Evolutionary conservation across 2,329 filamentous ascomycete genomes (phyloP), one percentile per base, ranked within the genome.

Genomic region (Bimuria novae-zelandiae): DNA sequence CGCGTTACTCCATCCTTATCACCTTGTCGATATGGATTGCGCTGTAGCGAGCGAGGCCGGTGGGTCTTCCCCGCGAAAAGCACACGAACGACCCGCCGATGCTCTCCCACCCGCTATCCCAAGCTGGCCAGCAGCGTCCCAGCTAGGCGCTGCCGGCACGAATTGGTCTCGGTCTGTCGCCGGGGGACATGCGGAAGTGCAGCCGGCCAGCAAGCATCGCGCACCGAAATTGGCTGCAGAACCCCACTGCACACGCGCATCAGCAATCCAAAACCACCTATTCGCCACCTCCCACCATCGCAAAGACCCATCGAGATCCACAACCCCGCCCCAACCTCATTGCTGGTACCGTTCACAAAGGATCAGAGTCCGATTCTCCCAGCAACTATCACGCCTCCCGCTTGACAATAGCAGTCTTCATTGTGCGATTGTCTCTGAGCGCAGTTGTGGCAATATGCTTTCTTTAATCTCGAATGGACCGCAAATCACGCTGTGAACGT

Each of bases 181-280:
- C 45, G 35, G 35, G 23, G 50, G 54, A 57, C 57, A 53, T 54
- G 64, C 39, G n/a, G n/a, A n/a, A n/a, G n/a, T n/a, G n/a, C n/a
- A n/a, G n/a, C n/a, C n/a, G n/a, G n/a, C n/a, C n/a, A n/a, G n/a
- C n/a, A n/a, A n/a, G n/a, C n/a, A n/a, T n/a, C n/a, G 43, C 32
- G 14, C 22, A 14, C 49, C 42, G 36, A 36, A 12, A 44, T 12
- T 4, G 14, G 45, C 44, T 53, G 41, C 55, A 55, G 57, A 49
- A 48, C 43, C 25, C 37, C 44, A 45, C 51, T 22, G 29, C 21
- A 42, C 16, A n/a, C 48, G 27, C 48, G 12, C 39, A 4, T 39
- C 37, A 32, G 19, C 48, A 37, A 35, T 52, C 30, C 50, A 50
- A 37, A 37, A 29, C 47, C 41, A 35, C 25, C 51, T 17, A 33